Conservation (phyloP, 345 rosid species). For the Moricandia moricandioides region DNA sequence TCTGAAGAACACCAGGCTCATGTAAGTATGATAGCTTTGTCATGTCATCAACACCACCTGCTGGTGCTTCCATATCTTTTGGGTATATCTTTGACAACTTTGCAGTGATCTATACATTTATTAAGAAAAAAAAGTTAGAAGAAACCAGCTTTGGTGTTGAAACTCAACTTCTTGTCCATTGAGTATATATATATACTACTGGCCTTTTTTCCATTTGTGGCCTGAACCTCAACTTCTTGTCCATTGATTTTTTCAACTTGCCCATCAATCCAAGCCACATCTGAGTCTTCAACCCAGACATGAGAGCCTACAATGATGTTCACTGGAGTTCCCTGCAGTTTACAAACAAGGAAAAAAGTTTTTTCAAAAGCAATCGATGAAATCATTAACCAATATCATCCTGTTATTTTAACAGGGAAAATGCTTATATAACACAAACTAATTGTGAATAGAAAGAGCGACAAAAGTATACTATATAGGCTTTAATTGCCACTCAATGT, state of each 20-base stretch:
- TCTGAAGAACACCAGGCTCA: constrained; percentile 10
- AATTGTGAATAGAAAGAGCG: not conserved
- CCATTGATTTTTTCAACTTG: constrained; percentile 67
- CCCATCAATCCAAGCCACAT: constrained; percentile 80
- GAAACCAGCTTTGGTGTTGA: not conserved
- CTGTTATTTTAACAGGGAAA: not conserved
- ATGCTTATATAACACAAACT: not conserved
- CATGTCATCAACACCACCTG: constrained; percentile 17
- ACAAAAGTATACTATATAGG: not conserved
- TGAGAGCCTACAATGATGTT: constrained; percentile 91
- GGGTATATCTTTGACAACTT: constrained; percentile 8
- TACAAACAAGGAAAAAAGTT: not conserved
- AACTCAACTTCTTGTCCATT: too few species aligned
- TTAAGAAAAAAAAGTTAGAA: not conserved
- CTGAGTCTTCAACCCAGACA: constrained; percentile 84
- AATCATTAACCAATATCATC: not conserved
- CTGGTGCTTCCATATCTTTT: constrained; percentile 8
- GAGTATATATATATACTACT: too few species aligned
- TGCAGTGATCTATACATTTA: not conserved
- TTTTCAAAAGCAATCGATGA: not conserved
- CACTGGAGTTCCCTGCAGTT: constrained; percentile 73
- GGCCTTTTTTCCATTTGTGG: constrained; percentile 66
- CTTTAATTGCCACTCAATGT: not conserved
- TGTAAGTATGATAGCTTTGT: constrained; percentile 12
- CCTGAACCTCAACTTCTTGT: constrained; percentile 48